Base-by-base conservation (phyloP, 2,329 filamentous ascomycete genomes). In the Cladosporium sp. region DNA sequence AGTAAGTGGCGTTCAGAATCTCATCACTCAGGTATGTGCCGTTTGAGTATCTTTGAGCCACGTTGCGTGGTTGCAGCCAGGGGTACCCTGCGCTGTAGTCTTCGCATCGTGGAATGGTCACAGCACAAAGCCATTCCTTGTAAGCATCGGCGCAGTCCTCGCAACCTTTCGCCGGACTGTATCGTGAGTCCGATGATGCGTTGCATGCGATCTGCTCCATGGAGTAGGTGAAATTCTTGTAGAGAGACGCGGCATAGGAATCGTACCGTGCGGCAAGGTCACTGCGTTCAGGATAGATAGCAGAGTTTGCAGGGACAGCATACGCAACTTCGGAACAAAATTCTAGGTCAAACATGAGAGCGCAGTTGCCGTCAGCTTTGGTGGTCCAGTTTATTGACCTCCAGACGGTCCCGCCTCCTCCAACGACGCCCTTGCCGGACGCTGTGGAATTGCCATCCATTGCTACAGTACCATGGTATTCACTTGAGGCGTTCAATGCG, bases 121-220 rank as follows among this genome's bases (percentile, higher is more conserved):
- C 92, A 22, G 90, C 89, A 77, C 94, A 99, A 19, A 99, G 86
- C 94, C 94, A 99, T 69, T 86, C 81, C 73, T 95, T 97, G 81
- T 99, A 99, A 8, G 91, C 90, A 0, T 72, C 69, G 15, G 80
- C 84, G 74, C 94, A 99, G 73, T 95, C 83, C 43, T 78, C 74
- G 78, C 94, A 99, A 65, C 75, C 84, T 42, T 86, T 84, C 1
- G 85, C 88, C 14, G 97, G 84, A 1, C 92, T 96, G 76, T 96
- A 99, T 63, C 84, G 83, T 14, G 89, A 85, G 36, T 87, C 86
- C 1, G 83, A 76, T 0, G 83, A 83, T 2, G 90, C 88, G 67
- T 96, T 87, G 79, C 94, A 99, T 14, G 90, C 86, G 22, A 96
- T 84, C 70, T 97, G 92, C 63, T 88, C 85, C 39, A 99, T 80